Conservation (phyloP, 768 basidiomycete genomes). For the Russula earlei region DNA sequence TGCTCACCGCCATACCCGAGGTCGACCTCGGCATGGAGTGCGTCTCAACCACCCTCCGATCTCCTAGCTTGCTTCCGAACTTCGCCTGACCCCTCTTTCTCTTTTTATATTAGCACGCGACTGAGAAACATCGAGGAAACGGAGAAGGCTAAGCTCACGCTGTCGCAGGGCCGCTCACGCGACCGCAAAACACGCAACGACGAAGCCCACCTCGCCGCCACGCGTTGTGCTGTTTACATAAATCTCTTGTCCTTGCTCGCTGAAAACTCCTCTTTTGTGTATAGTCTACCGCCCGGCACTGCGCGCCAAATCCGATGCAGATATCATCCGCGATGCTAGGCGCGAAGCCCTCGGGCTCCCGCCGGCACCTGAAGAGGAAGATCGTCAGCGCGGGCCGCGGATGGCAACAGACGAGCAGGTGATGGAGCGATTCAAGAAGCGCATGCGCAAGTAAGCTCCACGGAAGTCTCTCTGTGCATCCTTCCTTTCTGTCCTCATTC, state of each 20-base stretch:
- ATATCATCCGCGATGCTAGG: conserved; percentile 82
- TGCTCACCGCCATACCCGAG: conserved; percentile 97
- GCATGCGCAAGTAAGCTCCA: conserved; percentile 62
- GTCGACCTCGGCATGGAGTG: conserved; percentile 99
- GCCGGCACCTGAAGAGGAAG: conserved; percentile 37
- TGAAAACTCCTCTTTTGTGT: background rate
- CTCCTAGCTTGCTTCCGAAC: no score
- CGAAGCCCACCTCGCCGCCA: conserved; percentile 76
- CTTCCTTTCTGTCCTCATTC: background rate
- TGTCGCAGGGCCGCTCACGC: conserved; percentile 64
- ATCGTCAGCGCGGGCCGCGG: conserved; percentile 42
- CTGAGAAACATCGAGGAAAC: conserved; percentile 96
- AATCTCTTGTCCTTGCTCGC: background rate
- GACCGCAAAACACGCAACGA: conserved; percentile 44
- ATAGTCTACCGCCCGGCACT: conserved; percentile 80
- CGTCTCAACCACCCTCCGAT: conserved; percentile 31
- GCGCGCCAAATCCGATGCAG: conserved; percentile 76
- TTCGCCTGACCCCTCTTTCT: background rate
- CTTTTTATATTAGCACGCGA: conserved; percentile 47
- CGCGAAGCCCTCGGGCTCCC: conserved; percentile 76
- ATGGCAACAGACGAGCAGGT: conserved; percentile 90
- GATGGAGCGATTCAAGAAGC: conserved; percentile 96
- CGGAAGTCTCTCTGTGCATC: background rate
- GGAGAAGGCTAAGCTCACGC: conserved; percentile 86
- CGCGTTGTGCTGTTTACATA: conserved; percentile 60